A percentile compares a stretch with the other conserved stretches of the same genome.
These are phyloP conservation scores for Pleurotus platypus DNA, from an alignment of 768 basidiomycete genomes.

Conservation along the genomic window DNA sequence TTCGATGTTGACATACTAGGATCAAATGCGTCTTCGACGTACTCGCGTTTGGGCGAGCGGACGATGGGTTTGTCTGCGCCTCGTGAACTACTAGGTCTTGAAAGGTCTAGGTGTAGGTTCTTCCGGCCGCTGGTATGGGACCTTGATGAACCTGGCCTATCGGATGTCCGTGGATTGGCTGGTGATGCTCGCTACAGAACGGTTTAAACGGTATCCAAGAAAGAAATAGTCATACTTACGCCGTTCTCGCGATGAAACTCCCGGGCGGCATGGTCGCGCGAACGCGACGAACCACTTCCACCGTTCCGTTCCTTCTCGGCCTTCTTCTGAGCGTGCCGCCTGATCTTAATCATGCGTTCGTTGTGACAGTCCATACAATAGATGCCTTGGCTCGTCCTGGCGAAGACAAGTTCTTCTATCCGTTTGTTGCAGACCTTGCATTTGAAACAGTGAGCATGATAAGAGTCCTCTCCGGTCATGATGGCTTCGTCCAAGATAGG, in stretches of 20 bases:
- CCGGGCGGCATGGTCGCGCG: conserved; percentile 36
- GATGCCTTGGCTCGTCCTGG: conserved; percentile 96
- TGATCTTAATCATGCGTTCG: conserved; percentile 90
- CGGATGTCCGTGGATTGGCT: neutral
- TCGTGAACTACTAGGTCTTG: conserved; percentile 21
- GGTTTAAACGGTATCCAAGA: conserved; percentile 9
- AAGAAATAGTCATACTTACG: conserved; percentile 30
- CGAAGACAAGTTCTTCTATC: conserved; percentile 97
- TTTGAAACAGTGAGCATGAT: conserved; percentile 98
- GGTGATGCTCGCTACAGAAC: conserved; percentile 10
- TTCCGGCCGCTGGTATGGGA: neutral
- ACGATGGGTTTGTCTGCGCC: conserved; percentile 8
- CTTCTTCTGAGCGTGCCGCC: conserved; percentile 88
- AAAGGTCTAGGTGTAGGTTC: neutral
- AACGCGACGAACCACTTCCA: conserved; percentile 37
- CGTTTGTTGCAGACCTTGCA: conserved; percentile 92
- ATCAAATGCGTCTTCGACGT: conserved; percentile 35
- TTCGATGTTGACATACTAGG: conserved; percentile 16
- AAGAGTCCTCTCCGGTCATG: conserved; percentile 98
- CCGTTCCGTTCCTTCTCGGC: conserved; percentile 56
- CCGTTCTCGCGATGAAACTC: conserved; percentile 34
- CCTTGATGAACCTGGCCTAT: neutral
- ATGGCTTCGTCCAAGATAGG: conserved; percentile 98
- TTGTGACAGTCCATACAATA: conserved; percentile 99
- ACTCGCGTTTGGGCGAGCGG: conserved; percentile 27